Evolutionary conservation across 2,329 filamentous ascomycete species (phyloP).

Genomic region (Hansfordia pulvinata): DNA sequence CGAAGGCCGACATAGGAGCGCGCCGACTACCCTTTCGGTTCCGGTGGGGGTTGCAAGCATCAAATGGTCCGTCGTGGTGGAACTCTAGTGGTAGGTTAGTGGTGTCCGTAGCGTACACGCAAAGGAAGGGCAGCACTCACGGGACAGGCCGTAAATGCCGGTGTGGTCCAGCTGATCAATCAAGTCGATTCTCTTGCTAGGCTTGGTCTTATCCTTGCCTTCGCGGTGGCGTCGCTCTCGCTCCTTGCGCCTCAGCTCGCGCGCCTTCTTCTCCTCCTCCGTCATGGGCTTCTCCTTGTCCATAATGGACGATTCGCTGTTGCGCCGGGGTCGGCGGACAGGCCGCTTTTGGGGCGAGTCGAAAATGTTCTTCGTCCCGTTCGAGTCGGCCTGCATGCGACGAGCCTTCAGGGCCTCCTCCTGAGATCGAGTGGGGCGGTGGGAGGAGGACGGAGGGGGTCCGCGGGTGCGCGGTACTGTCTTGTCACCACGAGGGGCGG

Average conservation of each 20-base stretch:
- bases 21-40: slow-evolving; percentile 73
- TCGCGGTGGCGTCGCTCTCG: slow-evolving; percentile 36
- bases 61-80: slow-evolving; percentile 94
- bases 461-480: slow-evolving; percentile 30
- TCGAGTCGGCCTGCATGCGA: slow-evolving; percentile 18
- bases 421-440: slow-evolving; percentile 52
- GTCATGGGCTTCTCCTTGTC: slow-evolving; percentile 45
- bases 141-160: slow-evolving; percentile 83
- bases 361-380: slow-evolving; percentile 19
- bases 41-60: slow-evolving; percentile 88
- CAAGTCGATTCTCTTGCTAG: slow-evolving; percentile 52
- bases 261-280: slow-evolving; percentile 41
- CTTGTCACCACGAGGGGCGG: slow-evolving; percentile 30
- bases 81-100: slow-evolving; percentile 51
- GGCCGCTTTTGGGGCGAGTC: slow-evolving; percentile 24
- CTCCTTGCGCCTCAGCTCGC: slow-evolving; percentile 35
- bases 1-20: slow-evolving; percentile 93
- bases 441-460: slow-evolving; percentile 28
- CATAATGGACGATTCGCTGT: slow-evolving; percentile 66
- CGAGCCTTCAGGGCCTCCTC: slow-evolving; percentile 48
- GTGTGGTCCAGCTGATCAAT: slow-evolving; percentile 97
- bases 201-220: slow-evolving; percentile 34
- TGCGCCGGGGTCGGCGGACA: slow-evolving; percentile 49
- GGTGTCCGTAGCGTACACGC: slow-evolving; percentile 2
- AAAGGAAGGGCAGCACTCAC: slow-evolving; percentile 37